A percentile compares a stretch with the other conserved stretches of the same genome.
Conservation (phyloP, 768 basidiomycete genomes). For the Tricholoma sp. region DNA sequence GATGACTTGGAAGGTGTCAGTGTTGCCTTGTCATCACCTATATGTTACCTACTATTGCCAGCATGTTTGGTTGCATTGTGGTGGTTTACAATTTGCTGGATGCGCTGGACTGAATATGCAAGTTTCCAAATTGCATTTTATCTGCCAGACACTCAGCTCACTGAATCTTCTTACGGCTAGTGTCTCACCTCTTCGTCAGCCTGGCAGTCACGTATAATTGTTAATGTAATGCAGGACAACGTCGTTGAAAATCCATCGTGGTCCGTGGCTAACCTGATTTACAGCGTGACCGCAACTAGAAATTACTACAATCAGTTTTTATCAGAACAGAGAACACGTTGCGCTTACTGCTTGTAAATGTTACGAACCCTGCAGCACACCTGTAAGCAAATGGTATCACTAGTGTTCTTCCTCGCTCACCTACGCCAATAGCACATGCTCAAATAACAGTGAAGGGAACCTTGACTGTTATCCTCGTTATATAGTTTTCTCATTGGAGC, state of each 20-base stretch:
- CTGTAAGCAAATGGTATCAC: constrained; percentile 16
- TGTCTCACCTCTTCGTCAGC: constrained; percentile 51
- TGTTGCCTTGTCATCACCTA: not conserved
- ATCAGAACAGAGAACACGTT: not conserved
- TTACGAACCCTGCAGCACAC: constrained; percentile 46
- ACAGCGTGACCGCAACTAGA: constrained; percentile 52
- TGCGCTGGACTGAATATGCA: constrained; percentile 65
- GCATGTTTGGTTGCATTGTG: constrained; percentile 50
- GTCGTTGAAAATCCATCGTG: not conserved
- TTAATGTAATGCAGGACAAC: not conserved
- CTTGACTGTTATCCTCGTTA: constrained; percentile 12
- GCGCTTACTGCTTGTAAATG: constrained; percentile 44
- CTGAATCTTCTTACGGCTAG: not conserved
- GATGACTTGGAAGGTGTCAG: constrained; percentile 35
- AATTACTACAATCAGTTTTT: constrained; percentile 7
- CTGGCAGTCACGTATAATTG: constrained; percentile 25
- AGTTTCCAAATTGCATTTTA: constrained; percentile 52
- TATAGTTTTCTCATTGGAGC: constrained; percentile 19
- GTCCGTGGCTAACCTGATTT: constrained; percentile 37
- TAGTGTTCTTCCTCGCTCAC: constrained; percentile 29
- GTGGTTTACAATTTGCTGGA: constrained; percentile 42
- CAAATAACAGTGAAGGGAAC: constrained; percentile 11
- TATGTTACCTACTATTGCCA: constrained; percentile 61
- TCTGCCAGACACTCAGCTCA: constrained; percentile 31
- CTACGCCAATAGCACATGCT: constrained; percentile 58